phyloP scores from a whole-genome alignment of 768 basidiomycete genomes.

The Mycena vitilis region DNA sequence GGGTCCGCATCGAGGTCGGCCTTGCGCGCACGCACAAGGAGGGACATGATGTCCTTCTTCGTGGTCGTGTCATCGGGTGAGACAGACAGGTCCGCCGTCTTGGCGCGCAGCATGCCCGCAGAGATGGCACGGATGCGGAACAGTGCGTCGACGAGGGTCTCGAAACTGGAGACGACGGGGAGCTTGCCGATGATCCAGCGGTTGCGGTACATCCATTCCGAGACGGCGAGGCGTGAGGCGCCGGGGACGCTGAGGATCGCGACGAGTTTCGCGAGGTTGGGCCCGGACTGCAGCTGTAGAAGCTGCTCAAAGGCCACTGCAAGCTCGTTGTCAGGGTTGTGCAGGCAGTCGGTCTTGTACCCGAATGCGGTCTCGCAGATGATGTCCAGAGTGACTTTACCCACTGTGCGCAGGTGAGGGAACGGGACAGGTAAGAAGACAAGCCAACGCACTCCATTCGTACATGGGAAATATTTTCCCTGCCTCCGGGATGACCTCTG shows the following conservation, averaged over 20 bases:
- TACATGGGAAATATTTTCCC: constrained; percentile 51
- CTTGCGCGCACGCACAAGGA: constrained; percentile 59
- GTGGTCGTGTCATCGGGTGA: constrained; percentile 49
- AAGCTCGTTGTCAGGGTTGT: constrained; percentile 59
- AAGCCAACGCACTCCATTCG: constrained; percentile 57
- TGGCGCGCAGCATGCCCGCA: constrained; percentile 54
- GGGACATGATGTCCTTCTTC: constrained; percentile 64
- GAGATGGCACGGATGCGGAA: constrained; percentile 56
- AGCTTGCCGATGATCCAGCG: constrained; percentile 46
- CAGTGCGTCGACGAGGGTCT: constrained; percentile 51
- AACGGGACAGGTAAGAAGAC: background rate
- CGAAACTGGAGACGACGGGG: constrained; percentile 8
- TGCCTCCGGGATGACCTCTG: constrained; percentile 35
- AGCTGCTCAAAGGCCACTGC: constrained; percentile 60
- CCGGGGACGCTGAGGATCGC: constrained; percentile 52
- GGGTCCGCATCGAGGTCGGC: constrained; percentile 48
- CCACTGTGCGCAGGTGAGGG: constrained; percentile 47
- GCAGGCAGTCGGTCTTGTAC: constrained; percentile 58
- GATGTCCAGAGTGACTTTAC: constrained; percentile 64
- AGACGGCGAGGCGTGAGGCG: constrained; percentile 42
- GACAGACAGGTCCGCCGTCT: constrained; percentile 50
- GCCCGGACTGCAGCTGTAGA: constrained; percentile 52
- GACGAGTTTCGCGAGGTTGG: constrained; percentile 52
- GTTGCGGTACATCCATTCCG: constrained; percentile 52
- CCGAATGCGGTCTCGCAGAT: constrained; percentile 64